phyloP scores from a whole-genome alignment of 2,329 filamentous ascomycete species.

The Xylaria multiplex region DNA sequence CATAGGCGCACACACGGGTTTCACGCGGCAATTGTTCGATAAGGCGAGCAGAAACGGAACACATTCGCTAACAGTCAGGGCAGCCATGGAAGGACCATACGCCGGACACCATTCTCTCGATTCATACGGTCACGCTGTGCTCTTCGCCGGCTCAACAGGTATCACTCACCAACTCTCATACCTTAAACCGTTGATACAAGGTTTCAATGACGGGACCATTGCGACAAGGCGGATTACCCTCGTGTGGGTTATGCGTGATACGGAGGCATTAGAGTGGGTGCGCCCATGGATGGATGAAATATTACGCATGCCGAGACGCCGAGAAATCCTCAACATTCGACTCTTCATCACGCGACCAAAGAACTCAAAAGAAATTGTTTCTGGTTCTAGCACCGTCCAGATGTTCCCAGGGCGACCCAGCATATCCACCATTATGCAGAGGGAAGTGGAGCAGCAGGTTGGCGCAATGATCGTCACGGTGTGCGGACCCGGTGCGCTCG shows the following conservation, averaged over 20 bases:
- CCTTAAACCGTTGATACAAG: slow-evolving; percentile 78
- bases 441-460: slow-evolving; percentile 82
- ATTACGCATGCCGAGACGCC: slow-evolving; percentile 79
- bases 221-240: slow-evolving; percentile 85
- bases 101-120: slow-evolving; percentile 83
- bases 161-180: slow-evolving; percentile 96
- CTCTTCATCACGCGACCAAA: slow-evolving; percentile 91
- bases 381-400: slow-evolving; percentile 81
- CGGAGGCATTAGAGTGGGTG: slow-evolving; percentile 92
- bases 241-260: slow-evolving; percentile 92
- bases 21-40: slow-evolving; percentile 84
- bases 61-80: slow-evolving; percentile 69
- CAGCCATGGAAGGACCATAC: slow-evolving; percentile 90
- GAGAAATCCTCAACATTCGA: slow-evolving; percentile 84
- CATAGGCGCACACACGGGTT: slow-evolving; percentile 86
- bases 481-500: slow-evolving; percentile 78
- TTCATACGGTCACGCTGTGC: slow-evolving; percentile 90
- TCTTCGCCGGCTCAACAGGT: slow-evolving; percentile 91
- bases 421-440: slow-evolving; percentile 78
- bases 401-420: slow-evolving; percentile 93
- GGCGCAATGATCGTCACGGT: slow-evolving; percentile 91
- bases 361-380: slow-evolving; percentile 82
- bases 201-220: slow-evolving; percentile 74
- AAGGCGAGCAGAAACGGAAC: slow-evolving; percentile 66
- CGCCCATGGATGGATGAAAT: slow-evolving; percentile 83